These are phyloP conservation scores for Drechslerella dactyloides DNA, from an alignment of 2,329 filamentous ascomycete species.

Conservation along the genomic window DNA sequence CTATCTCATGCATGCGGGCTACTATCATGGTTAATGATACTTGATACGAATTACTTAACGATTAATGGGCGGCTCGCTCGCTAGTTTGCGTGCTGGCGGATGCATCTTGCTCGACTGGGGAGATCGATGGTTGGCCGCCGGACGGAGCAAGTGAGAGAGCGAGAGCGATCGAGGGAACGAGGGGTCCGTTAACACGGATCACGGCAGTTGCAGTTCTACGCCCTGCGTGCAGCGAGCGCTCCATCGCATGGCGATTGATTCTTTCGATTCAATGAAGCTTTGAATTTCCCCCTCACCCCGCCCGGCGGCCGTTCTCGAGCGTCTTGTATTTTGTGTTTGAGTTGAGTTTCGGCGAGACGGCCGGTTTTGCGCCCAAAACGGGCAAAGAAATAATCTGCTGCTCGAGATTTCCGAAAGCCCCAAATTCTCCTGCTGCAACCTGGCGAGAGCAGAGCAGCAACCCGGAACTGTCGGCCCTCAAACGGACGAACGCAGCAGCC, in stretches of 20 bases:
- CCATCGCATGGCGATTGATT: no score
- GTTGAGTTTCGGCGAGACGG: constrained; percentile 31
- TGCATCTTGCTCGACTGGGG: no score
- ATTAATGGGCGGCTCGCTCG: no score
- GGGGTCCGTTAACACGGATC: no score
- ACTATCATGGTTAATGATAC: not conserved
- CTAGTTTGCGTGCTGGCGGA: no score
- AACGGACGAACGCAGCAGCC: constrained; percentile 12
- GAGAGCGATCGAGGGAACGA: no score
- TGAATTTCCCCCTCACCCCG: not conserved
- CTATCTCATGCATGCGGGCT: not conserved
- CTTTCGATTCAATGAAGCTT: no score
- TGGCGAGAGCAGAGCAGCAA: constrained; percentile 30
- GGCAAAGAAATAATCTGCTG: constrained; percentile 48
- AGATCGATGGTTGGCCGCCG: no score
- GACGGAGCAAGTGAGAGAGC: no score
- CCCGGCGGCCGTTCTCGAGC: not conserved
- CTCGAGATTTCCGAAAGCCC: constrained; percentile 48
- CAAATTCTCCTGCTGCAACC: constrained; percentile 35
- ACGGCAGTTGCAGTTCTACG: not conserved
- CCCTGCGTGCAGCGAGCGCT: no score
- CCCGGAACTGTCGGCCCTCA: constrained; percentile 36
- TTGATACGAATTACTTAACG: no score
- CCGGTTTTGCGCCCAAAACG: constrained; percentile 37
- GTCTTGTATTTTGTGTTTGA: constrained; percentile 10